Base-by-base conservation (phyloP, 805 yeast species). In the Hanseniaspora pseudoguilliermondii region DNA sequence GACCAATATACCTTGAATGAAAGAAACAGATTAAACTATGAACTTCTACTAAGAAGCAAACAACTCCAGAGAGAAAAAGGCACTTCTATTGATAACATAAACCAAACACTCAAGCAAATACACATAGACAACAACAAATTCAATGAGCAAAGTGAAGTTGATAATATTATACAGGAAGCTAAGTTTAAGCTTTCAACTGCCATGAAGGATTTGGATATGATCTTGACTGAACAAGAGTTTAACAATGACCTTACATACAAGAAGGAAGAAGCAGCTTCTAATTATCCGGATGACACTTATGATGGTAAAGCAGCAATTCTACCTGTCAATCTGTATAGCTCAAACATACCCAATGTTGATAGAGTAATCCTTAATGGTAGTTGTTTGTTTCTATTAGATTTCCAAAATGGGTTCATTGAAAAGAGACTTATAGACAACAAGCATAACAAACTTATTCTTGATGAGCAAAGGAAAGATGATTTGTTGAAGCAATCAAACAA, bases 1-100 rank as follows among this genome's bases (percentile, higher is more conserved):
- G 69, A 76, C 25, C 84, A 81, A 61, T 80, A 81, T 75, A 80
- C 81, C 54, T 75, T 73, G 57, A 78, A 77, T 64, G 85, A 81
- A 63, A 75, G 79, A 55, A 80, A 78, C 60, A 69, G 82, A 51
- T 77, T 81, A 54, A 76, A 75, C 46, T 80, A 83, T 82, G 81
- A 77, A 57, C 67, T 79, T 52, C 38, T 53, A 4, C 16, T 53
- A 21, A 53, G 48, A 39, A 46, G 35, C n/a, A 53, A 53, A 23
- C 40, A 53, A n/a, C 25, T 53, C 3, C 56, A 53, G 18, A 46
- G 25, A 32, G 48, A 53, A 9, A 53, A 46, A 16, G 35, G 23
- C 23, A 34, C 39, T 5, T 46, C 49, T n/a, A 6, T 46, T 32
- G 49, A 34, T 4, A 46, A 32, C 39, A 46, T 46, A 20, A 34